phyloP scores from a whole-genome alignment of 2,329 filamentous ascomycete species.

The Aspergillus neotritici region DNA sequence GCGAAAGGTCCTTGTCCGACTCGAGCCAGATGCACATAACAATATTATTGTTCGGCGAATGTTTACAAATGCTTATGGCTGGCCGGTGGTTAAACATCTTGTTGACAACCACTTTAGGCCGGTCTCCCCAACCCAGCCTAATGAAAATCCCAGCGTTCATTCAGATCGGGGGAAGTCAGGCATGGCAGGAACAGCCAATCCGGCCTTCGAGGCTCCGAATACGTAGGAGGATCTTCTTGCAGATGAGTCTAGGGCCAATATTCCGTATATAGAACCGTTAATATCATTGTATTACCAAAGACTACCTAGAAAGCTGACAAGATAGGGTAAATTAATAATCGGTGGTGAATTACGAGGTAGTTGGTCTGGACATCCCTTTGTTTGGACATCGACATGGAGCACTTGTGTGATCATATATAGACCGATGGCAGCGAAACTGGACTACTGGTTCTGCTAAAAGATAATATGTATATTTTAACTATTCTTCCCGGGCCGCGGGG shows the following conservation, averaged over 20 bases:
- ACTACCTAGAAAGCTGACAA: no score
- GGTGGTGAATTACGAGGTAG: no score
- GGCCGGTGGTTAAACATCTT: slow-evolving; percentile 92
- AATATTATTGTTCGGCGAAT: slow-evolving; percentile 95
- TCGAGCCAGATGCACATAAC: slow-evolving; percentile 97
- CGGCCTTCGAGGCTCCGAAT: slow-evolving; percentile 58
- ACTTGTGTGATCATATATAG: no score
- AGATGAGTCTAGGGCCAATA: slow-evolving; percentile 30
- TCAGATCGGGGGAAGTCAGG: slow-evolving; percentile 63
- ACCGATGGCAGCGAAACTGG: no score
- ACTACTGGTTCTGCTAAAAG: no score
- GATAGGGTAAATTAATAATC: no score
- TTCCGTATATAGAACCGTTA: not conserved
- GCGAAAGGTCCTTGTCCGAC: slow-evolving; percentile 91
- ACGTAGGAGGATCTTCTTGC: no score
- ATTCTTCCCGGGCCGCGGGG: no score
- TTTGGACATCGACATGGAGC: no score
- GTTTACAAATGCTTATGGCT: slow-evolving; percentile 96
- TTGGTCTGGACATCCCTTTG: no score
- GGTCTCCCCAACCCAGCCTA: slow-evolving; percentile 57
- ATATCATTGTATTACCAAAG: no score
- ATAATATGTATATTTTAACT: no score
- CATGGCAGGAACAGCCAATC: slow-evolving; percentile 50
- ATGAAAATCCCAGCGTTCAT: slow-evolving; percentile 62
- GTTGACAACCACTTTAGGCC: slow-evolving; percentile 93